Evolutionary conservation across 2,329 filamentous ascomycete species (phyloP).

Genomic region (Helotiales sp.): DNA sequence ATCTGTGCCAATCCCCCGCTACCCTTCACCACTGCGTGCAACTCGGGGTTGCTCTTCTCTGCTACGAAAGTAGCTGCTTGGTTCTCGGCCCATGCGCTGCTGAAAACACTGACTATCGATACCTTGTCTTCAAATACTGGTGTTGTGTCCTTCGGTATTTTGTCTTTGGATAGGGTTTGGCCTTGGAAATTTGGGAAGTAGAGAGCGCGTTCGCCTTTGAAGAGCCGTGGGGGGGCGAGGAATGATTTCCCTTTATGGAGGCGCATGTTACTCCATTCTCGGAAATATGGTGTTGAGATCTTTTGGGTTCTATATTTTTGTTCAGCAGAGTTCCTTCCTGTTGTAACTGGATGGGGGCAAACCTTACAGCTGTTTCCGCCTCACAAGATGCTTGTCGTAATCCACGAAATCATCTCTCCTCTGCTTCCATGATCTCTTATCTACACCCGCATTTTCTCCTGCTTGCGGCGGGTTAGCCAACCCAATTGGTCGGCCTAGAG

Average conservation of each 20-base stretch:
- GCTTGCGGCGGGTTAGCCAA: slow-evolving; percentile 72
- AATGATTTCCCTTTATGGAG: slow-evolving; percentile 92
- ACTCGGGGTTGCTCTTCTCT: slow-evolving; percentile 66
- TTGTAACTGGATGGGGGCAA: neutral
- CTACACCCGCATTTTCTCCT: slow-evolving; percentile 83
- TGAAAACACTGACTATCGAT: slow-evolving; percentile 81
- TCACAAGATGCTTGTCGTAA: slow-evolving; percentile 81
- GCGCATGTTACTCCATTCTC: slow-evolving; percentile 87
- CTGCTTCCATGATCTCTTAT: slow-evolving; percentile 68
- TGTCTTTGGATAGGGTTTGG: slow-evolving; percentile 69
- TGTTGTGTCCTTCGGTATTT: slow-evolving; percentile 71
- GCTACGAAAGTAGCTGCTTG: slow-evolving; percentile 78
- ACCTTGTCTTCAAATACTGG: slow-evolving; percentile 73
- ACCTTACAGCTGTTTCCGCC: slow-evolving; percentile 73
- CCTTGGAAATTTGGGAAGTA: slow-evolving; percentile 95
- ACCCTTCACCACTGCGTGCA: slow-evolving; percentile 64
- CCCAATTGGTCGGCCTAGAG: slow-evolving; percentile 78
- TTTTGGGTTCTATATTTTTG: slow-evolving; percentile 64
- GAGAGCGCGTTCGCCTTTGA: slow-evolving; percentile 79
- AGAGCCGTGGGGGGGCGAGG: slow-evolving; percentile 80
- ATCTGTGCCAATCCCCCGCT: slow-evolving; percentile 67
- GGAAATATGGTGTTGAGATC: slow-evolving; percentile 88
- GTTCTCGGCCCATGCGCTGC: slow-evolving; percentile 81
- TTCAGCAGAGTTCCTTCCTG: slow-evolving; percentile 14
- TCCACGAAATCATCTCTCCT: slow-evolving; percentile 80